phyloP scores from a whole-genome alignment of 805 yeast species.

The Candida succiphila region DNA sequence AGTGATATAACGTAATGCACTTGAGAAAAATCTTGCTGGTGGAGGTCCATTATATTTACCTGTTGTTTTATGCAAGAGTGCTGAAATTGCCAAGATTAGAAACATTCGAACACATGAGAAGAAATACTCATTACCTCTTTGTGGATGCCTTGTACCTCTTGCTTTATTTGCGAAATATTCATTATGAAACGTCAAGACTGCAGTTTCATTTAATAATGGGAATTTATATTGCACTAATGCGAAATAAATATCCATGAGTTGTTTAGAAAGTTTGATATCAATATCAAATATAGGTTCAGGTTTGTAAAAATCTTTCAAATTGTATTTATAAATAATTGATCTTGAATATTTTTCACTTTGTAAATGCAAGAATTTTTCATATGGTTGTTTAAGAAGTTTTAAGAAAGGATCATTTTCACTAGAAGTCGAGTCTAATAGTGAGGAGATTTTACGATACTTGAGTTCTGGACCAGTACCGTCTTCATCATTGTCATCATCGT shows the following conservation, averaged over 20 bases:
- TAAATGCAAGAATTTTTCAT: slow-evolving; percentile 9
- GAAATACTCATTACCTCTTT: slow-evolving; percentile 32
- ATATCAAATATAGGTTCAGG: slow-evolving; percentile 43
- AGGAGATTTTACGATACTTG: slow-evolving; percentile 18
- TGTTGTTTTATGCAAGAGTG: slow-evolving; percentile 43
- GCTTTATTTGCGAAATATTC: slow-evolving; percentile 30
- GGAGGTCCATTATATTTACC: slow-evolving; percentile 47
- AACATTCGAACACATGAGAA: slow-evolving; percentile 47
- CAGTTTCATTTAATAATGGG: slow-evolving; percentile 44
- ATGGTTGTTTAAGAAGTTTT: slow-evolving; percentile 10
- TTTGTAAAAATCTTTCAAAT: slow-evolving; percentile 33
- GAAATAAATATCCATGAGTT: slow-evolving; percentile 45
- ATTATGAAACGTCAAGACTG: slow-evolving; percentile 38
- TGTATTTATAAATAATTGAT: slow-evolving; percentile 31
- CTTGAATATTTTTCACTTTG: slow-evolving; percentile 6
- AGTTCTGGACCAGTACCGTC: slow-evolving; percentile 5
- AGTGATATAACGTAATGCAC: slow-evolving; percentile 47
- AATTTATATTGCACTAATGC: slow-evolving; percentile 46
- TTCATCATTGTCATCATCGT: neutral
- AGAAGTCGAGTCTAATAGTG: slow-evolving; percentile 1
- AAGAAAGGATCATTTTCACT: slow-evolving; percentile 10
- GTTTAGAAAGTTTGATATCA: slow-evolving; percentile 38
- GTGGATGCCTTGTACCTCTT: slow-evolving; percentile 2
- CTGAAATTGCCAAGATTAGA: slow-evolving; percentile 41
- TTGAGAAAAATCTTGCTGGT: slow-evolving; percentile 46